Base-by-base conservation (phyloP, 768 basidiomycete genomes). In the Lactarius vividus region DNA sequence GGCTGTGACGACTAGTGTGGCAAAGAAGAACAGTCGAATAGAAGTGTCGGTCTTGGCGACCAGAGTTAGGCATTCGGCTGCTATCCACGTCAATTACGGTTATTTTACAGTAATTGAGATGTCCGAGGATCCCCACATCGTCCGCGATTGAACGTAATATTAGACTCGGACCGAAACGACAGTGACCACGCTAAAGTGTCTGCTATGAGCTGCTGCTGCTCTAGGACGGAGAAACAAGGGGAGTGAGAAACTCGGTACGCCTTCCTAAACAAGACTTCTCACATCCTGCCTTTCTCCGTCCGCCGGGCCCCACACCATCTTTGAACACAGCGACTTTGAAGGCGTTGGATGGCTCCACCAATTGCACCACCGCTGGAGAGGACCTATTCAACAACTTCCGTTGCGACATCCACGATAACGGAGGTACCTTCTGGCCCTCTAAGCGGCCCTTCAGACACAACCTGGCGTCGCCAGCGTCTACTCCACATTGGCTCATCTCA, bases 401-500 rank as follows among this genome's bases (percentile, higher is more conserved):
- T 23, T 4, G 39, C 52, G 1, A 4, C 61, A 20, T 62, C 67
- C 0, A n/a, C 13, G 13, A 18, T 26, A 40, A 61, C 58, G 18
- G 68, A 70, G 33, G 57, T 53, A 16, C 77, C 76, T 1, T 69
- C 74, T 4, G 80, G 77, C 29, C 79, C 80, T 7, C 72, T 82
- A 46, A 75, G 77, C 63, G 81, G 80, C 0, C 86, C 88, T 0
- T 83, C 86, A 3, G 77, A 82, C 20, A 86, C 84, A 3, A 79
- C 81, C 29, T 86, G 83, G 84, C 81, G 88, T 61, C 80, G 88
- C 29, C 78, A 85, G 66, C 81, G 88, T 44, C 77, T 89, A 16
- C 79, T 87, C 6, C 79, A 78, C 40, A 85, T 89, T 39, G 85
- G 86, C 20, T 69, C 62, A 16, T 37, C 64, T 4, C 40, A 63